Evolutionary conservation across 2,329 filamentous ascomycete genomes (phyloP).

Genomic region (Aspergillus alliaceus): DNA sequence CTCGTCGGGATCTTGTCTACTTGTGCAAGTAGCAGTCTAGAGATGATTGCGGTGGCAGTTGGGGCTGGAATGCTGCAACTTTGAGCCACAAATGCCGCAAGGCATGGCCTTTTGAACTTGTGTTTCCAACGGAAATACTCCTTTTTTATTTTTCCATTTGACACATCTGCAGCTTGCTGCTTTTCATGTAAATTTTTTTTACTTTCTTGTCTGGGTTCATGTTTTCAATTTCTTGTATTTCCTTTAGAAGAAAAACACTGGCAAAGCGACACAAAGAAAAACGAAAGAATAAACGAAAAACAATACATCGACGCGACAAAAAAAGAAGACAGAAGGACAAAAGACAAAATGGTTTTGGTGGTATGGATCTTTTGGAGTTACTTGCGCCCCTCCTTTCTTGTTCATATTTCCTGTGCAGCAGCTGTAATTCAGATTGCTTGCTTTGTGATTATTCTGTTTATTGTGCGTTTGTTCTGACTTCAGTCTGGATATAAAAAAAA

Average conservation of each 20-base stretch:
- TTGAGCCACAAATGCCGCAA: neutral
- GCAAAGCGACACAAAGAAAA: neutral
- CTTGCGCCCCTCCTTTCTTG: neutral
- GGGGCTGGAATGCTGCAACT: neutral
- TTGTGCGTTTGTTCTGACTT: neutral
- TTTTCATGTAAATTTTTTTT: neutral
- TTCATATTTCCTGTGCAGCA: neutral
- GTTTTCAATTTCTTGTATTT: neutral
- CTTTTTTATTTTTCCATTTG: neutral
- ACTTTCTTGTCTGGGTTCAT: neutral
- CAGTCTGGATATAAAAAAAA: neutral
- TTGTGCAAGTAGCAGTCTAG: neutral
- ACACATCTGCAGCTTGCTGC: neutral
- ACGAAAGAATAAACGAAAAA: neutral
- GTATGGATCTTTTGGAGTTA: neutral
- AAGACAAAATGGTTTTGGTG: neutral
- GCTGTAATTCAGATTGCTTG: too few species aligned
- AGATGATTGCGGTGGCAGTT: neutral
- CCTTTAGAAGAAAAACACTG: neutral
- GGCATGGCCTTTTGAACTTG: neutral
- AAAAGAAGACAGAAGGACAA: too few species aligned
- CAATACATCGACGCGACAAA: neutral
- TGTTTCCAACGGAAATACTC: neutral
- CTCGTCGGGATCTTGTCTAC: neutral
- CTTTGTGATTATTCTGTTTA: neutral